Evolutionary conservation across 2,329 filamentous ascomycete genomes (phyloP).

Genomic region (Dactylellina drechsleri): DNA sequence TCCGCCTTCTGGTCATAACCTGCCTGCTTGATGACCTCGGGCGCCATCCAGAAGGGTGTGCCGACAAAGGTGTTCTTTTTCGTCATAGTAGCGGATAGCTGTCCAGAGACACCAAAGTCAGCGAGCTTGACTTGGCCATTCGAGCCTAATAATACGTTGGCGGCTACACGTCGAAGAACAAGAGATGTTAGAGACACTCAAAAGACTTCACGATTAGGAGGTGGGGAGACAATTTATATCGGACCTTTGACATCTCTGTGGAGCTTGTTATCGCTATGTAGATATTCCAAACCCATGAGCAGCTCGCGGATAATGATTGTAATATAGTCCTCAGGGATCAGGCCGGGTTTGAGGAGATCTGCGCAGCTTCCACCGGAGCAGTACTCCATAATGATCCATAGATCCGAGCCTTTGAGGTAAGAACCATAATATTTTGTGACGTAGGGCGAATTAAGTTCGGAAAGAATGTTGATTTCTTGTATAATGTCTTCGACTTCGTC

Average conservation of each 20-base stretch:
- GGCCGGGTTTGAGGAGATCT: conserved; percentile 91
- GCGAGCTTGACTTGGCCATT: conserved; percentile 98
- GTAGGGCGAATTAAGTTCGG: conserved; percentile 92
- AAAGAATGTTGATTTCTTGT: conserved; percentile 96
- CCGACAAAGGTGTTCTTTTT: conserved; percentile 93
- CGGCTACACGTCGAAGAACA: conserved; percentile 71
- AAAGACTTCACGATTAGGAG: too few relatives aligned
- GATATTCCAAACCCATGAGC: conserved; percentile 67
- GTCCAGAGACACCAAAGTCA: conserved; percentile 92
- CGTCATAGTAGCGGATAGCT: conserved; percentile 90
- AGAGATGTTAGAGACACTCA: too few relatives aligned
- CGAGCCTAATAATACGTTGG: conserved; percentile 92
- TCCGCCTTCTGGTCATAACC: conserved; percentile 88
- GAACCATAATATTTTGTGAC: conserved; percentile 98
- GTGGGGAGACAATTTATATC: conserved; percentile 50
- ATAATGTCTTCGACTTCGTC: conserved; percentile 99
- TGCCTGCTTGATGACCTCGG: conserved; percentile 73
- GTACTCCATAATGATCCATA: conserved; percentile 99
- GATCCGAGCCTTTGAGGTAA: conserved; percentile 91
- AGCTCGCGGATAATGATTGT: conserved; percentile 63
- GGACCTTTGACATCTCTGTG: conserved; percentile 88
- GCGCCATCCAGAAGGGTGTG: conserved; percentile 97
- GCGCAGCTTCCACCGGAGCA: conserved; percentile 96
- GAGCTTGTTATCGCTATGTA: conserved; percentile 94
- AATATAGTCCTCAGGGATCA: conserved; percentile 94